A percentile compares a stretch with the other conserved stretches of the same genome.
These are phyloP conservation scores for Selenicereus undatus DNA, from an alignment of 148 eudicot species.

Conservation along the genomic window DNA sequence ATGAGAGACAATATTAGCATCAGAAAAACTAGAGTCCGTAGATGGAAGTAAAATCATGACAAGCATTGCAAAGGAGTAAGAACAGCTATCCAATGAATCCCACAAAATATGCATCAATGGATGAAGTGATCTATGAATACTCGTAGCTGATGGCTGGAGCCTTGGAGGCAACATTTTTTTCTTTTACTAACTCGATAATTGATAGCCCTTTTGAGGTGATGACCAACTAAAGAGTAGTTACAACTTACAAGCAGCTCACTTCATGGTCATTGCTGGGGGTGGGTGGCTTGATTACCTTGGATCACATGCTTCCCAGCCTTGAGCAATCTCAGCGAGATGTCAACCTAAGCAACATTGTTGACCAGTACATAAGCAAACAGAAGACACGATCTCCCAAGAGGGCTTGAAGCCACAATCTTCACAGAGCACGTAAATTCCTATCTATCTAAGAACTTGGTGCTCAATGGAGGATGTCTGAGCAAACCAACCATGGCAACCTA, in stretches of 20 bases:
- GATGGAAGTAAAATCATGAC: constrained; percentile 12
- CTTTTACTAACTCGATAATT: background rate
- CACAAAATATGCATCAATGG: background rate
- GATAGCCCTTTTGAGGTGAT: background rate
- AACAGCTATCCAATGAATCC: background rate
- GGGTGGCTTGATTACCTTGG: constrained; percentile 58
- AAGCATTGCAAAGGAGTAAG: background rate
- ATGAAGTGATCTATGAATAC: background rate
- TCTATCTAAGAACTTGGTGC: background rate
- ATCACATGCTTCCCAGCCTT: constrained; percentile 97
- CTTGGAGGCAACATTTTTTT: constrained; percentile 4
- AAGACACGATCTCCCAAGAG: background rate
- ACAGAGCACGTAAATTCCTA: background rate
- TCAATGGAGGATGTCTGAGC: background rate
- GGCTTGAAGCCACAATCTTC: background rate
- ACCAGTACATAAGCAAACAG: background rate
- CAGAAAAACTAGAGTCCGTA: constrained; percentile 21
- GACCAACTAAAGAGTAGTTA: background rate
- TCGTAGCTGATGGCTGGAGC: background rate
- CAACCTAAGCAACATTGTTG: constrained; percentile 49
- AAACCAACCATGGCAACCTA: background rate
- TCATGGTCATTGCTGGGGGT: background rate
- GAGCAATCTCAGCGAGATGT: constrained; percentile 66
- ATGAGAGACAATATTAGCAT: constrained; percentile 13
- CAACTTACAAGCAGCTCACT: background rate